Base-by-base conservation (phyloP, 345 rosid species). In the Tarenaya hassleriana region DNA sequence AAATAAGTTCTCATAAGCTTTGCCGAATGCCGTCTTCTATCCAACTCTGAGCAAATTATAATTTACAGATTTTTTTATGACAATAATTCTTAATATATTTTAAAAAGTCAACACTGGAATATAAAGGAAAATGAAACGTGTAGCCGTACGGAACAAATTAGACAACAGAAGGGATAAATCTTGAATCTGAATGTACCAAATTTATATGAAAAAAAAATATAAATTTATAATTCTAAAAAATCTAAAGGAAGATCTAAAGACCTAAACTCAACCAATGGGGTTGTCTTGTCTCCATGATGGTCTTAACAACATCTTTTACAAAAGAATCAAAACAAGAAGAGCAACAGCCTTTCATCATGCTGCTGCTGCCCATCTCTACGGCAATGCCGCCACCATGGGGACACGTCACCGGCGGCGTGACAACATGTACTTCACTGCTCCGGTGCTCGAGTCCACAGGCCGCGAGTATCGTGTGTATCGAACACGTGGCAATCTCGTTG, bases 181-280 rank as follows among this genome's bases (percentile, higher is more conserved):
- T 24, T 2, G 5, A 24, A 24, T 24, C 29, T 24, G 29, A 24
- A 24, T 24, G 29, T 24, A 5, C 29, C 29, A 24, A 24, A 24
- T 24, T 24, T 24, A 24, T 24, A 24, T 2, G 29, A 24, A 24
- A 5, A 24, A 24, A 24, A 24, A 24, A 24, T 24, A 24, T 24
- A 24, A 24, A 24, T 24, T 24, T 5, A 24, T 24, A 24, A 24
- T 2, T 24, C 29, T 2, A 24, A 24, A 24, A 5, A 24, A 24
- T 24, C 2, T 2, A 24, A 5, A 24, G 29, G 29, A 5, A 5
- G 3, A 24, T 24, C 29, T 24, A 24, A 2, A 87, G 86, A 55
- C 89, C 89, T 79, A 87, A 79, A 31, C 91, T 80, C 65, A 91
- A 68, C 92, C 96, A 85, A 54, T 62, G 86, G 11, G 84, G 81